phyloP scores from a whole-genome alignment of 2,329 filamentous ascomycete species.

The Botrytis tulipae region DNA sequence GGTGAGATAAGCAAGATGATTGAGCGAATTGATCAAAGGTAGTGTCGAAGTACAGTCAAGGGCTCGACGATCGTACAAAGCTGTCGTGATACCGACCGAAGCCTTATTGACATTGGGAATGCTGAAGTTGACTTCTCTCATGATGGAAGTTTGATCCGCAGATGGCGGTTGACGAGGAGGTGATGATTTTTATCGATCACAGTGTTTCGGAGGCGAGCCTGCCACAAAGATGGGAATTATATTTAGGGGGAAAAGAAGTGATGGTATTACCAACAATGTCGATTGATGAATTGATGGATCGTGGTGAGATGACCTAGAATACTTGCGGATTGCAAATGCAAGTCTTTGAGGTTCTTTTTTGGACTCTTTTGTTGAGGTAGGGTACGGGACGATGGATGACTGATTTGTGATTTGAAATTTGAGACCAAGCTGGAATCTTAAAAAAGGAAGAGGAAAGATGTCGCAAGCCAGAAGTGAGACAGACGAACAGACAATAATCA shows the following conservation, averaged over 20 bases:
- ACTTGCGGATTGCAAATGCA: neutral
- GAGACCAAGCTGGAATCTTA: conserved; percentile 4
- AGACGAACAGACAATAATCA: conserved; percentile 4
- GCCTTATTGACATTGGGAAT: conserved; percentile 99
- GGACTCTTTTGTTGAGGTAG: neutral
- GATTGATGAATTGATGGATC: conserved; percentile 26
- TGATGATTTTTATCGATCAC: conserved; percentile 19
- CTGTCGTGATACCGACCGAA: conserved; percentile 96
- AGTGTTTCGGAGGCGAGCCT: conserved; percentile 26
- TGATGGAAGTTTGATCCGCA: conserved; percentile 50
- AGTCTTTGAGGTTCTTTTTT: neutral
- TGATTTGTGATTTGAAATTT: neutral
- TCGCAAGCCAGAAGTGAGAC: conserved; percentile 12
- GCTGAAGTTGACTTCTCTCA: conserved; percentile 99
- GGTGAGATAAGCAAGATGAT: conserved; percentile 96
- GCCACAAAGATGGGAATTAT: conserved; percentile 21
- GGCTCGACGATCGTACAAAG: conserved; percentile 93
- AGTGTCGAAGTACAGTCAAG: conserved; percentile 98
- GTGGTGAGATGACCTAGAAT: neutral
- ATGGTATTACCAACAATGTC: conserved; percentile 9
- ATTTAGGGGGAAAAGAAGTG: conserved; percentile 9
- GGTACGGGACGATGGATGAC: neutral
- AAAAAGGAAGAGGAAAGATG: conserved; percentile 5
- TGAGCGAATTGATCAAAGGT: conserved; percentile 96
- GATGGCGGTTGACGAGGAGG: conserved; percentile 6